Base-by-base conservation (phyloP, 352 stramenopile genomes). In the Phytophthora niederhauseri region DNA sequence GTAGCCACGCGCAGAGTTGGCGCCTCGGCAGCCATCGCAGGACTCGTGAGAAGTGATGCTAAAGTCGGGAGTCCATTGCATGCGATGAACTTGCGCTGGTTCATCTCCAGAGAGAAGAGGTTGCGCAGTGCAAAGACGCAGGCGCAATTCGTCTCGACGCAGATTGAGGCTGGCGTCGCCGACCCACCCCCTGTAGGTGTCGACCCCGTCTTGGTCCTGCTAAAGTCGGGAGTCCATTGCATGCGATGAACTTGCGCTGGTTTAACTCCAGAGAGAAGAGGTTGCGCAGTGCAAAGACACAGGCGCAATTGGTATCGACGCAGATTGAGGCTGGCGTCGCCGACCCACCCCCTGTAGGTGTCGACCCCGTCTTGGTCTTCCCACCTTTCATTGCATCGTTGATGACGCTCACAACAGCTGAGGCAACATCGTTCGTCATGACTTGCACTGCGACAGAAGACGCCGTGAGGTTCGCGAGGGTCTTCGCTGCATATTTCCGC, bases 71-170 rank as follows among this genome's bases (percentile, higher is more conserved):
- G 70, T 5, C 87, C 85, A 53, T 87, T 81, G 49, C 73, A 79
- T 20, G 73, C 73, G 15, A 94, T 84, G 45, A 95, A 90, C 20
- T 80, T 80, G 45, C 77, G 75, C 48, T 92, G 74, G 57, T 94
- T 95, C n/a, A 56, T 49, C 15, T 66, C 60, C 5, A 82, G 57
- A 2, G 80, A 84, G 49, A 95, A 84, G 28, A 95, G 71, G 45
- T 95, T 95, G 31, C 84, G 84, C 9, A 95, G 70, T n/a, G 81
- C 64, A 34, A 92, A 86, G 4, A 95, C 85, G 34, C 87, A 91
- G 0, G 82, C 64, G 11, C 68, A 73, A 31, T 82, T 83, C 20
- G 81, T 93, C 41, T 66, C 66, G n/a, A 91, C 66, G 26, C 84
- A 94, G 38, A 66, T 26, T 5, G 38, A 36, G 12, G 64, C 34